phyloP scores from a whole-genome alignment of 164 flowering plant species.

The Vitis cinerea region DNA sequence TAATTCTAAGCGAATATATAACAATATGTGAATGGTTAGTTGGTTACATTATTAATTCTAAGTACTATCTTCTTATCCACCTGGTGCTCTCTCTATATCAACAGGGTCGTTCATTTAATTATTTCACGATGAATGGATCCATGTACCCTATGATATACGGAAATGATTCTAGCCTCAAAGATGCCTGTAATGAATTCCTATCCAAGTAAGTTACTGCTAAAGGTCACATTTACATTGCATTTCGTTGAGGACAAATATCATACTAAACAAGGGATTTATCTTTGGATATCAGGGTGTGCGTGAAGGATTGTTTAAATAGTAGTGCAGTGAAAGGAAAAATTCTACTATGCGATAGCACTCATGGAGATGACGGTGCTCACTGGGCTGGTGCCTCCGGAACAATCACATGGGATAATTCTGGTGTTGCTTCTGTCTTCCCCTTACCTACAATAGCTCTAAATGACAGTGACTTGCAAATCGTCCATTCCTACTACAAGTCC shows the following conservation, averaged over 20 bases:
- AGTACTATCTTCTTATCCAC: background rate
- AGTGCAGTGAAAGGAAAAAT: conserved; percentile 29
- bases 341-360: conserved; percentile 10
- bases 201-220: no score
- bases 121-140: conserved; percentile 10
- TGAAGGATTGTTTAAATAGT: conserved; percentile 2
- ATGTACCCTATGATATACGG: conserved; percentile 16
- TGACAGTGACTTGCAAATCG: background rate
- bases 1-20: no score
- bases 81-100: background rate
- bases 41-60: background rate
- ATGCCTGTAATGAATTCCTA: no score
- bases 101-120: conserved; percentile 29
- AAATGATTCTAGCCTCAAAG: background rate
- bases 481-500: conserved; percentile 12
- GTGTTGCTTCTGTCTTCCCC: background rate
- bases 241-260: background rate
- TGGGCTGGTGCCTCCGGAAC: conserved; percentile 21
- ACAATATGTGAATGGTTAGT: no score
- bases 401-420: background rate
- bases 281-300: conserved; percentile 12
- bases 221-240: background rate
- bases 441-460: conserved; percentile 6
- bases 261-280: no score
- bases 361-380: background rate